Evolutionary conservation across 768 basidiomycete genomes (phyloP).

Genomic region (Kwoniella botswanensis): DNA sequence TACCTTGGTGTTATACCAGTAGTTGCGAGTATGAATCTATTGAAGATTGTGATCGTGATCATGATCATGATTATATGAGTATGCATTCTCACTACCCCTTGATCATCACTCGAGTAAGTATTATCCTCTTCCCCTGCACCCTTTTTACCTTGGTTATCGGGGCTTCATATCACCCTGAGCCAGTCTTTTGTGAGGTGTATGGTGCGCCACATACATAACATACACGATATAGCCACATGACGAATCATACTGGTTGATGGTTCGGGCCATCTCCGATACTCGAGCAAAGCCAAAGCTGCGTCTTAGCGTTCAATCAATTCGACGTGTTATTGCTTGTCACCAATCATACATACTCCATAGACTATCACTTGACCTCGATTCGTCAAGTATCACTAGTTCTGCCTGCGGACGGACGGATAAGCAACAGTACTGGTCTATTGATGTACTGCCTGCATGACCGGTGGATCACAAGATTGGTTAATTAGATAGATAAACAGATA

Average conservation of each 20-base stretch:
- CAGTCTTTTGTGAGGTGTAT: not conserved
- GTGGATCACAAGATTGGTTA: not conserved
- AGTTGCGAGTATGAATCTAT: not conserved
- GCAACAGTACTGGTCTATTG: not conserved
- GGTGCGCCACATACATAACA: constrained; percentile 5
- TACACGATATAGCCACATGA: constrained; percentile 6
- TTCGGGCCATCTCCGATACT: constrained; percentile 4
- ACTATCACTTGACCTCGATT: not conserved
- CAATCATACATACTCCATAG: too few species aligned
- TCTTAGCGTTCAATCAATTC: not conserved
- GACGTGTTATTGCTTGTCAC: not conserved
- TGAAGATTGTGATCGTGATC: not conserved
- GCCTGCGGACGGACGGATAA: not conserved
- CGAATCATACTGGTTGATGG: not conserved
- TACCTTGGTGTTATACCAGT: not conserved
- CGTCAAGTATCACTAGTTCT: too few species aligned
- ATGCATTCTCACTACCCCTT: not conserved
- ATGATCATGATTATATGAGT: not conserved
- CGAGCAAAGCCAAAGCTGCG: not conserved
- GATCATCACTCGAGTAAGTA: not conserved
- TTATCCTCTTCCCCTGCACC: not conserved
- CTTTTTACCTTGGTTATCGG: not conserved
- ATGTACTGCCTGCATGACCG: not conserved
- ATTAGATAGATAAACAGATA: not conserved
- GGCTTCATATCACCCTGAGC: not conserved